Evolutionary conservation across 345 rosid genomes (phyloP).

Genomic region (Syzygium aqueum): DNA sequence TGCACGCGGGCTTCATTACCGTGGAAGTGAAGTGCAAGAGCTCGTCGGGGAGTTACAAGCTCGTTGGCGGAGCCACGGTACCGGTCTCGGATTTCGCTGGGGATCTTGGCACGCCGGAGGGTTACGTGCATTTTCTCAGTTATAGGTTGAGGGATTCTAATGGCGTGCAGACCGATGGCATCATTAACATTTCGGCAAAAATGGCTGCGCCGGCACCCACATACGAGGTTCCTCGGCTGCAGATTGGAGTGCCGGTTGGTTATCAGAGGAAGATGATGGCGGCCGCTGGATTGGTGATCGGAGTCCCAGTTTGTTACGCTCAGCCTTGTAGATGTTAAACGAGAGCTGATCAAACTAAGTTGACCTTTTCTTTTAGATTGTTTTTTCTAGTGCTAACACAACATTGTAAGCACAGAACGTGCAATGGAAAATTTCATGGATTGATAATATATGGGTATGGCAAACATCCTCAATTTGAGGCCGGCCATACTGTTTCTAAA

Average conservation of each 20-base stretch:
- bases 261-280: background rate
- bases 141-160: conserved; percentile 43
- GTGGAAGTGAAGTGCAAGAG: conserved; percentile 31
- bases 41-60: conserved; percentile 8
- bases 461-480: no score
- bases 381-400: background rate
- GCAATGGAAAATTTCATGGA: background rate
- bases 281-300: conserved; percentile 21
- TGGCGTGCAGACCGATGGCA: conserved; percentile 34
- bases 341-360: background rate
- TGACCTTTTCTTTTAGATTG: background rate
- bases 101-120: conserved; percentile 28
- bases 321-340: background rate
- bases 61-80: conserved; percentile 29
- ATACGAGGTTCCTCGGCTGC: background rate
- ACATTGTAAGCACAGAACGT: background rate
- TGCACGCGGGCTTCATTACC: conserved; percentile 16
- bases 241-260: conserved; percentile 1
- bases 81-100: conserved; percentile 56
- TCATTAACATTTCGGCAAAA: conserved; percentile 51
- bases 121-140: conserved; percentile 53
- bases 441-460: no score
- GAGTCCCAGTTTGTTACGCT: conserved; percentile 34
- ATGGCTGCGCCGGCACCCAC: conserved; percentile 13
- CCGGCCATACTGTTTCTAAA: background rate